Conservation (phyloP, 2,329 filamentous ascomycete species). For the Aphanocladium album region DNA sequence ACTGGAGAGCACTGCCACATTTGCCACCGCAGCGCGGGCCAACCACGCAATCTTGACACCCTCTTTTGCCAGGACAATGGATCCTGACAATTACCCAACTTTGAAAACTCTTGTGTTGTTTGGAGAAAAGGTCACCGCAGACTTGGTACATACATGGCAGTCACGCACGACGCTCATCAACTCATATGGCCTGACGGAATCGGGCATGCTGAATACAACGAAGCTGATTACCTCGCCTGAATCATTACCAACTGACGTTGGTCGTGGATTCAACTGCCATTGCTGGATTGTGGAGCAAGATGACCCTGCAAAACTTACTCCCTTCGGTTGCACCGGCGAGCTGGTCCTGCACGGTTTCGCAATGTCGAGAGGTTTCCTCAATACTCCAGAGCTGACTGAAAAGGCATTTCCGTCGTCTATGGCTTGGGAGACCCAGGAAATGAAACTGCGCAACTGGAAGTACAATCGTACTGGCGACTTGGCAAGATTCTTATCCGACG, state of each 20-base stretch:
- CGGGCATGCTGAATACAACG: background rate
- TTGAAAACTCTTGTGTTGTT: constrained; percentile 5
- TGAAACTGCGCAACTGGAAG: constrained; percentile 17
- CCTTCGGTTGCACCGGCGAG: background rate
- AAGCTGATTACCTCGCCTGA: background rate
- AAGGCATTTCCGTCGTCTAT: background rate
- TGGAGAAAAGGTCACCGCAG: constrained; percentile 16
- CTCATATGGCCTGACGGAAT: background rate
- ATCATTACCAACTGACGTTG: background rate
- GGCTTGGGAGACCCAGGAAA: background rate
- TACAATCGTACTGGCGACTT: constrained; percentile 15
- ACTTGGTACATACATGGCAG: background rate
- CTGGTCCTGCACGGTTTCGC: background rate
- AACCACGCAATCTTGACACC: background rate
- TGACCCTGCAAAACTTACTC: background rate
- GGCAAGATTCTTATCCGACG: constrained; percentile 24
- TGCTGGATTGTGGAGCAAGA: background rate
- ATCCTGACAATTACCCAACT: background rate
- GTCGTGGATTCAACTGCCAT: background rate
- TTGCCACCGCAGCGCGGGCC: background rate
- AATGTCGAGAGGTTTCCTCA: background rate
- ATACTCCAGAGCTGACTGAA: background rate
- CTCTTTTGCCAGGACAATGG: background rate
- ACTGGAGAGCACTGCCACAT: background rate
- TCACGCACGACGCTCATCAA: background rate